Conservation (phyloP, 805 yeast species). For the Spathaspora gorwiae region DNA sequence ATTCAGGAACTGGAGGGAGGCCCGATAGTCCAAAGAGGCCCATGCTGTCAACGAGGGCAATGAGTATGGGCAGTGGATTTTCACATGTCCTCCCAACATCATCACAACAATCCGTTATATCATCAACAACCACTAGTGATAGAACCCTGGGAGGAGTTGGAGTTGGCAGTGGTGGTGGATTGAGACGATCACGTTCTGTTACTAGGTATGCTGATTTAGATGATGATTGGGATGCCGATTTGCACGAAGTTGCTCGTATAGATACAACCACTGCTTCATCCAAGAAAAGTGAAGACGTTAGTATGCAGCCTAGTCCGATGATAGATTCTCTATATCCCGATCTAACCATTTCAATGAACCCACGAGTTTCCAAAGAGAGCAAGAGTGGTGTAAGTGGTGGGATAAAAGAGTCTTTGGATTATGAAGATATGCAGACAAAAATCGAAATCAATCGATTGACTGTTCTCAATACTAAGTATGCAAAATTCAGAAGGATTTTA, state of each 20-base stretch:
- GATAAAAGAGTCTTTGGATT: conserved; percentile 7
- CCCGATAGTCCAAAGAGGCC: conserved; percentile 6
- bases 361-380: not conserved
- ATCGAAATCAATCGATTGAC: conserved; percentile 53
- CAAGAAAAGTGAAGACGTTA: conserved; percentile 15
- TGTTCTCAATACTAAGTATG: conserved; percentile 56
- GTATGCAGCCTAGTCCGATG: conserved; percentile 23
- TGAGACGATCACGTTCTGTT: conserved; percentile 12
- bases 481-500: conserved; percentile 62
- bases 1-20: not conserved
- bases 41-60: conserved; percentile 13
- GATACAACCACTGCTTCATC: not conserved
- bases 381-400: not conserved
- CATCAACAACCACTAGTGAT: not conserved
- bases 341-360: conserved; percentile 19
- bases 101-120: not conserved
- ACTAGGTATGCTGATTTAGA: conserved; percentile 65
- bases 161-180: conserved; percentile 2
- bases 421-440: conserved; percentile 31
- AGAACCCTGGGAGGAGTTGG: not conserved
- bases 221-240: conserved; percentile 83
- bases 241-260: conserved; percentile 39
- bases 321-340: conserved; percentile 38
- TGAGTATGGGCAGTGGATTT: conserved; percentile 16
- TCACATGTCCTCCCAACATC: conserved; percentile 5